Evolutionary conservation across 768 basidiomycete genomes (phyloP).

Genomic region (Russula emetica): DNA sequence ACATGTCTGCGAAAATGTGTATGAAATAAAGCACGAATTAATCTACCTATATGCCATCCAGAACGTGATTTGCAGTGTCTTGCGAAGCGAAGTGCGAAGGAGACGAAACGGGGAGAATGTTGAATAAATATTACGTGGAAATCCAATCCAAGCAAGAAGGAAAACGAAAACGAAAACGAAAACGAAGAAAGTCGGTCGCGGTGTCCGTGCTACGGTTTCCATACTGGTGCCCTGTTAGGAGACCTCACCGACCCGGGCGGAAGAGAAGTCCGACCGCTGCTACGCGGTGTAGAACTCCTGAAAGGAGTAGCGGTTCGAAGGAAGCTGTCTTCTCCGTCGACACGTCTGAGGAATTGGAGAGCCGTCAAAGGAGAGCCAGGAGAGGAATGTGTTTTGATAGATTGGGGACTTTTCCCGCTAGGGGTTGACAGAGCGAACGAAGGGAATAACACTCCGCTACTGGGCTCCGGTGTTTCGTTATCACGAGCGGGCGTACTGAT

Average conservation of each 20-base stretch:
- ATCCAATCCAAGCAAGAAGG: background rate
- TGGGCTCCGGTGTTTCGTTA: constrained; percentile 69
- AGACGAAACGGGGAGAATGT: constrained; percentile 6
- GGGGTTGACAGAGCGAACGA: constrained; percentile 59
- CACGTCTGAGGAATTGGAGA: constrained; percentile 80
- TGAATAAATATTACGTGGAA: constrained; percentile 9
- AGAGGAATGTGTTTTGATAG: constrained; percentile 49
- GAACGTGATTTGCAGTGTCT: constrained; percentile 13
- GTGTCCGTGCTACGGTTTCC: constrained; percentile 25
- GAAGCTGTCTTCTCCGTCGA: constrained; percentile 52
- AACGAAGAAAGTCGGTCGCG: background rate
- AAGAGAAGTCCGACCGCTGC: constrained; percentile 11
- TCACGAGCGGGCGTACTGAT: constrained; percentile 37
- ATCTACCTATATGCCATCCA: constrained; percentile 12
- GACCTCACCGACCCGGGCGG: constrained; percentile 8
- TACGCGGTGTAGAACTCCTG: constrained; percentile 34
- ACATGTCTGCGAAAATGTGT: constrained; percentile 18
- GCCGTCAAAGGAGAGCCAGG: constrained; percentile 74
- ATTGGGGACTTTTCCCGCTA: constrained; percentile 43
- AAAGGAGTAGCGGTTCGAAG: constrained; percentile 64
- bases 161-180: too few species aligned
- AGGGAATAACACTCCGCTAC: constrained; percentile 46
- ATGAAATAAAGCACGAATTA: constrained; percentile 17
- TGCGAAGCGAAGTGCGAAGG: background rate
- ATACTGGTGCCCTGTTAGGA: constrained; percentile 22